Evolutionary conservation across 2,329 filamentous ascomycete species (phyloP).

Genomic region (Colletotrichum sp.): DNA sequence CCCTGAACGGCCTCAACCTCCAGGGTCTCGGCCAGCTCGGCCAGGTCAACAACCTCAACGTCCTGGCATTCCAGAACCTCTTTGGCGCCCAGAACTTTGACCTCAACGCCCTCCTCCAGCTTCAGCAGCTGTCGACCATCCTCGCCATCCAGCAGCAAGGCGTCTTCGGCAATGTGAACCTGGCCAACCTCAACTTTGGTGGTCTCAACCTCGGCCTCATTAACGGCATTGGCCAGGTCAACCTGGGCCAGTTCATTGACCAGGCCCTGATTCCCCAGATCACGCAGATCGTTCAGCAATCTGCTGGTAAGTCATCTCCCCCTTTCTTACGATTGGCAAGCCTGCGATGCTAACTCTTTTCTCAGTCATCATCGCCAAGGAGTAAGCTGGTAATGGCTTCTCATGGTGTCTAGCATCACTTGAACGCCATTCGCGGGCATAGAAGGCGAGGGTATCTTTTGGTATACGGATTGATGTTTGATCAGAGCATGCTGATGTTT

Average conservation of each 20-base stretch:
- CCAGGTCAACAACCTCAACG: conserved; percentile 40
- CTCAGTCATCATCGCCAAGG: background rate
- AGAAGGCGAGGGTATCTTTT: background rate
- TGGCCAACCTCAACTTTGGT: conserved; percentile 29
- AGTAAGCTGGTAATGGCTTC: background rate
- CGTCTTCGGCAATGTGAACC: conserved; percentile 33
- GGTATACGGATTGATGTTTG: background rate
- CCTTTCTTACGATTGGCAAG: too few species aligned
- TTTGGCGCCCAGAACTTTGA: conserved; percentile 46
- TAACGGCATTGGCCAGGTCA: conserved; percentile 28
- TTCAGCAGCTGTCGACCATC: conserved; percentile 46
- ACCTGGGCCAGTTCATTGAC: conserved; percentile 34
- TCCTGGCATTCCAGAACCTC: conserved; percentile 45
- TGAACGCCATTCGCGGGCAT: background rate
- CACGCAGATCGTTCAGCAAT: conserved; percentile 28
- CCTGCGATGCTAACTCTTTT: background rate
- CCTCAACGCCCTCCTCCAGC: conserved; percentile 42
- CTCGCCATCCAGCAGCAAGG: conserved; percentile 37
- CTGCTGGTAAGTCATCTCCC: background rate
- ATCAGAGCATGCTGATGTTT: background rate
- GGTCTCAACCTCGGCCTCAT: conserved; percentile 34
- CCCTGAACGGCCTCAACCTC: conserved; percentile 51
- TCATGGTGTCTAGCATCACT: background rate
- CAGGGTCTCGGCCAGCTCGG: conserved; percentile 43
- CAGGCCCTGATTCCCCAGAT: conserved; percentile 31